Evolutionary conservation across 2,329 filamentous ascomycete species (phyloP).

Genomic region (Pyrenophora teres): DNA sequence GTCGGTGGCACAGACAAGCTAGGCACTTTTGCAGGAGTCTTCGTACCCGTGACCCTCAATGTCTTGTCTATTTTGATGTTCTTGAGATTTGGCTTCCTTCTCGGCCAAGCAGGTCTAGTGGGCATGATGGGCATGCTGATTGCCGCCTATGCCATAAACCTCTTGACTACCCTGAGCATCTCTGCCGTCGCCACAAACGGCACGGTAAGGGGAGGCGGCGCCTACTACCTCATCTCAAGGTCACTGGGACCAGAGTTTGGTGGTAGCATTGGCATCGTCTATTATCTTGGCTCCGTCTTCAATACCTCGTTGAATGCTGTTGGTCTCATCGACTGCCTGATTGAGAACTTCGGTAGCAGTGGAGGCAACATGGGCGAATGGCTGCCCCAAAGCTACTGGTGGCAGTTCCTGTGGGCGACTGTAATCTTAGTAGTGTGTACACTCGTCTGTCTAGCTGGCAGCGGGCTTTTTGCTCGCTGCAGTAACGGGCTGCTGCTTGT

Average conservation of each 20-base stretch:
- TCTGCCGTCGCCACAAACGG: slow-evolving; percentile 90
- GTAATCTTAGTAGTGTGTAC: slow-evolving; percentile 73
- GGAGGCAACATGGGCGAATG: slow-evolving; percentile 62
- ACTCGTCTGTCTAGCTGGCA: slow-evolving; percentile 76
- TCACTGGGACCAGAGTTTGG: slow-evolving; percentile 87
- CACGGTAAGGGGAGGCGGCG: slow-evolving; percentile 83
- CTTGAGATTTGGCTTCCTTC: slow-evolving; percentile 81
- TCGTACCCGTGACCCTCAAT: slow-evolving; percentile 86
- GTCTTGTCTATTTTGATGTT: slow-evolving; percentile 93
- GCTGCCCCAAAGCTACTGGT: slow-evolving; percentile 75
- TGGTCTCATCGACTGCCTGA: slow-evolving; percentile 81
- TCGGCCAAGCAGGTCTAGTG: slow-evolving; percentile 77
- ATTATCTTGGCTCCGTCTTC: slow-evolving; percentile 82
- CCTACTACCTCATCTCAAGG: slow-evolving; percentile 86
- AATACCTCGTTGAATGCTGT: slow-evolving; percentile 88
- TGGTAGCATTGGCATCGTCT: slow-evolving; percentile 83
- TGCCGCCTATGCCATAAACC: slow-evolving; percentile 76
- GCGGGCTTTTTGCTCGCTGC: slow-evolving; percentile 76
- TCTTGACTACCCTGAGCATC: slow-evolving; percentile 83
- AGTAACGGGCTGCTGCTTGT: slow-evolving; percentile 77
- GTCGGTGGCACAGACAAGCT: slow-evolving; percentile 63
- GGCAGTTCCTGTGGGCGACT: slow-evolving; percentile 75
- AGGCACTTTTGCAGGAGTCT: slow-evolving; percentile 69
- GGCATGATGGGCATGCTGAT: slow-evolving; percentile 80
- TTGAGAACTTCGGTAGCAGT: slow-evolving; percentile 69